These are phyloP conservation scores for Hericium rajendrae DNA, from an alignment of 768 basidiomycete species.

Conservation along the genomic window DNA sequence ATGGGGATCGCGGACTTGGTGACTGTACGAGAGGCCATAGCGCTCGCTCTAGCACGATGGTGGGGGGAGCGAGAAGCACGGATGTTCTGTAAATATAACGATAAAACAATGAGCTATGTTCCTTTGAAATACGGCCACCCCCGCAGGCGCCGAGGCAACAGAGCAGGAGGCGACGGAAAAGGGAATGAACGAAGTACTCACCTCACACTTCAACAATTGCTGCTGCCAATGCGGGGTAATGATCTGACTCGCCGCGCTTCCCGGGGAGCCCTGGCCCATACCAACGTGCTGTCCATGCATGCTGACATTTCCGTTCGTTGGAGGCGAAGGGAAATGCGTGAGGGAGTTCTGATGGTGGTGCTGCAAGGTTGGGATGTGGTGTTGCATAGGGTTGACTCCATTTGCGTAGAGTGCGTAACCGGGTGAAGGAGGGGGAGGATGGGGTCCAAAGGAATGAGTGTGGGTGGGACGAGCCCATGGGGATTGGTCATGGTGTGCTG, in stretches of 20 bases:
- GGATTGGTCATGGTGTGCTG: conserved; percentile 66
- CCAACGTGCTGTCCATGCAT: conserved; percentile 10
- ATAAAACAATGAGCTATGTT: not conserved
- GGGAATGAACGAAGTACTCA: conserved; percentile 29
- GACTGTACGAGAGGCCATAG: conserved; percentile 82
- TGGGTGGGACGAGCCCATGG: conserved; percentile 58
- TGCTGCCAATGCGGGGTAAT: conserved; percentile 87
- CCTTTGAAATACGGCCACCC: no score
- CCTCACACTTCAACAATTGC: conserved; percentile 88
- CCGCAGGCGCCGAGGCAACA: no score
- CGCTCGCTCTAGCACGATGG: conserved; percentile 91
- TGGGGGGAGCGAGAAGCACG: conserved; percentile 83
- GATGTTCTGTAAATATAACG: conserved; percentile 47
- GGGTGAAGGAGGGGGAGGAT: conserved; percentile 55
- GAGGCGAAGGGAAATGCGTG: conserved; percentile 73
- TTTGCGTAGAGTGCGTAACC: conserved; percentile 73
- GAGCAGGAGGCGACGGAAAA: not conserved
- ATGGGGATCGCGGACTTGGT: conserved; percentile 86
- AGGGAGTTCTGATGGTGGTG: conserved; percentile 80
- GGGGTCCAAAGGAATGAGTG: conserved; percentile 31
- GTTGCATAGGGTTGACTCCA: conserved; percentile 34
- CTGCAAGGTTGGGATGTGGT: conserved; percentile 38
- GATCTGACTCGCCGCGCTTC: conserved; percentile 39
- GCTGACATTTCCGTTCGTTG: conserved; percentile 28
- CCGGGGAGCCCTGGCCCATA: conserved; percentile 14